Base-by-base conservation (phyloP, 148 eudicot genomes). In the Cornus kousa region DNA sequence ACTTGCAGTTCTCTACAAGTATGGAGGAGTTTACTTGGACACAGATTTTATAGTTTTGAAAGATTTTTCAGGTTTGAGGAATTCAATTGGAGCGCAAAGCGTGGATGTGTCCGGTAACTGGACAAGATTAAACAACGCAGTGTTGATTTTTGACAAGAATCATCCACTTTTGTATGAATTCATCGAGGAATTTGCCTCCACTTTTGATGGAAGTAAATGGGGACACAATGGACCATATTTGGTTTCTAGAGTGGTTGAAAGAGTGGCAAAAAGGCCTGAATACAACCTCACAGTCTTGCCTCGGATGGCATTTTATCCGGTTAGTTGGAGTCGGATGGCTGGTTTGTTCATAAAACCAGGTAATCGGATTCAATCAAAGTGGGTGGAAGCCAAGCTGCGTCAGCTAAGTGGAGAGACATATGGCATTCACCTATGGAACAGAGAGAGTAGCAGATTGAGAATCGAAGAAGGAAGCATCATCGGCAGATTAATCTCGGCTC, bases 341-440 rank as follows among this genome's bases (percentile, higher is more conserved):
- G 77, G 84, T 71, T 73, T 85, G 40, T 94, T 87, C 23, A 9
- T 9, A 0, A 62, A 72, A 74, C 87, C 91, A 7, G 71, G 28
- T 37, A 83, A 12, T 4, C 57, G 8, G 33, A 74, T 16, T 22
- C 78, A 80, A 28, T 33, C 69, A 0, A 86, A 33, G 50, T 88
- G 95, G 97, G 89, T 83, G 24, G 67, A 74, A 7, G 83, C 77
- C 0, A 86, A 84, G 74, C 37, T 84, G 72, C 19, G 4, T 10
- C 88, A 81, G 79, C 75, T 88, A 12, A 74, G 40, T 37, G n/a
- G 32, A 13, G 74, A 59, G 71, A 86, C 83, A 46, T 94, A 83
- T 81, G 98, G 88, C 31, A 81, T 94, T 9, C 98, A 94, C 64
- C 78, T 94, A 17, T 94, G 98, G 98, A 94, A 94, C 32, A 91